Percentiles rank a stretch among this genome's conserved stretches.
Conservation (phyloP, 2,329 filamentous ascomycete genomes). For the Cladophialophora immunda region DNA sequence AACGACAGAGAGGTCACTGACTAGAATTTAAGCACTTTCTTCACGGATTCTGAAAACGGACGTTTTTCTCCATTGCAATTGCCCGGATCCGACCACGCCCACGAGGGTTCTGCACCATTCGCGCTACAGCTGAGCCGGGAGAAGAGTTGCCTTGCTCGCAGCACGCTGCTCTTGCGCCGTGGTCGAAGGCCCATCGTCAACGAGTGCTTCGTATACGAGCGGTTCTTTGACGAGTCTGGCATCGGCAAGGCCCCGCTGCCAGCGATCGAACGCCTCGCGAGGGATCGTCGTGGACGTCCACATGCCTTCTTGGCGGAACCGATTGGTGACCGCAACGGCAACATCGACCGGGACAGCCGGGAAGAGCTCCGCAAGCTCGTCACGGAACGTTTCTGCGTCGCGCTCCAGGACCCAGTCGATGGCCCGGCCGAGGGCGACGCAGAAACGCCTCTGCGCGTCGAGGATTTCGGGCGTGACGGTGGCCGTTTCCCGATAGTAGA, state of each 20-base stretch:
- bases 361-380: slow-evolving; percentile 29
- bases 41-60: too few relatives aligned
- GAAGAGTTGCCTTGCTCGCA: too few relatives aligned
- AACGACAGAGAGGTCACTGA: too few relatives aligned
- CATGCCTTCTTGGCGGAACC: slow-evolving; percentile 25
- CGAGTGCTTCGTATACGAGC: slow-evolving; percentile 19
- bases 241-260: slow-evolving; percentile 28
- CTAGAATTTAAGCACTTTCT: too few relatives aligned
- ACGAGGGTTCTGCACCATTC: too few relatives aligned
- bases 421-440: slow-evolving; percentile 18
- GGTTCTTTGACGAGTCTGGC: slow-evolving; percentile 24
- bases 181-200: slow-evolving; percentile 25
- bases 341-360: slow-evolving; percentile 25
- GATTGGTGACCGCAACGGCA: slow-evolving; percentile 20
- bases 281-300: slow-evolving; percentile 27
- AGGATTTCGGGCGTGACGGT: slow-evolving; percentile 26
- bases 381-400: slow-evolving; percentile 21
- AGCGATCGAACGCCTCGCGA: slow-evolving; percentile 22
- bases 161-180: slow-evolving; percentile 3
- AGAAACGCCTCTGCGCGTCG: slow-evolving; percentile 28
- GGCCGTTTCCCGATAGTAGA: slow-evolving; percentile 27
- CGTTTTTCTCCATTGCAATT: too few relatives aligned
- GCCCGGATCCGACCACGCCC: too few relatives aligned
- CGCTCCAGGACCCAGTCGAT: slow-evolving; percentile 28
- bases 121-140: too few relatives aligned